Conservation (phyloP, 2,329 filamentous ascomycete genomes). For the Colletotrichum euphorbiae region DNA sequence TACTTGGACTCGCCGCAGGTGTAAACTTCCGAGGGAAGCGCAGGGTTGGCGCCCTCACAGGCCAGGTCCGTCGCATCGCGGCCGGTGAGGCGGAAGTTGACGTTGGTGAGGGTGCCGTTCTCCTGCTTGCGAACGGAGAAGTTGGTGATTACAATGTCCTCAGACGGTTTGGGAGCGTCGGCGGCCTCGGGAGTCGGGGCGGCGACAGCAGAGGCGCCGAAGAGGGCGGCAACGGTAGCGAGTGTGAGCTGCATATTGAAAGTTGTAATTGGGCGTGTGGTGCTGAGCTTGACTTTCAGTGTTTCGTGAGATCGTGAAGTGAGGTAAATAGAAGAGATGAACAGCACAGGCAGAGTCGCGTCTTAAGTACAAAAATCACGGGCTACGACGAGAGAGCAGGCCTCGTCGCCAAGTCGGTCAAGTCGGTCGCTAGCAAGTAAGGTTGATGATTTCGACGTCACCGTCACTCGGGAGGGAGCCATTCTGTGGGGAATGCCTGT, state of each 20-base stretch:
- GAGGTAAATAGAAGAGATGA: background rate
- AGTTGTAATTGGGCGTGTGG: background rate
- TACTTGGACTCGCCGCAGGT: constrained; percentile 47
- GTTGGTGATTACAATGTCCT: constrained; percentile 44
- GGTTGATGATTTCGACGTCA: constrained; percentile 36
- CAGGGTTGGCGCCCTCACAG: constrained; percentile 38
- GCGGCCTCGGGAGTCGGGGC: constrained; percentile 31
- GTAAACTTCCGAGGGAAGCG: constrained; percentile 42
- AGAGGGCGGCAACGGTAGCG: constrained; percentile 39
- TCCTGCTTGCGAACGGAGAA: constrained; percentile 43
- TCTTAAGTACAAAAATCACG: background rate
- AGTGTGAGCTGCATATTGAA: constrained; percentile 44
- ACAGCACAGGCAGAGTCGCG: background rate
- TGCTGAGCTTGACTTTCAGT: background rate
- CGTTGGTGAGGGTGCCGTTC: constrained; percentile 36
- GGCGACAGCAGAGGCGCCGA: constrained; percentile 42
- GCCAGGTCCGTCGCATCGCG: constrained; percentile 36
- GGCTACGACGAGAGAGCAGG: background rate
- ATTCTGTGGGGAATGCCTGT: constrained; percentile 34
- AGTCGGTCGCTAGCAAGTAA: constrained; percentile 9
- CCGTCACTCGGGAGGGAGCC: constrained; percentile 1
- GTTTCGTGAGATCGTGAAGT: background rate
- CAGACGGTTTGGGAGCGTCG: constrained; percentile 20
- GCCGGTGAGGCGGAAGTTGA: constrained; percentile 43
- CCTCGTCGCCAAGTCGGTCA: constrained; percentile 23